phyloP scores from a whole-genome alignment of 148 eudicot genomes.

The Arctostaphylos glauca region DNA sequence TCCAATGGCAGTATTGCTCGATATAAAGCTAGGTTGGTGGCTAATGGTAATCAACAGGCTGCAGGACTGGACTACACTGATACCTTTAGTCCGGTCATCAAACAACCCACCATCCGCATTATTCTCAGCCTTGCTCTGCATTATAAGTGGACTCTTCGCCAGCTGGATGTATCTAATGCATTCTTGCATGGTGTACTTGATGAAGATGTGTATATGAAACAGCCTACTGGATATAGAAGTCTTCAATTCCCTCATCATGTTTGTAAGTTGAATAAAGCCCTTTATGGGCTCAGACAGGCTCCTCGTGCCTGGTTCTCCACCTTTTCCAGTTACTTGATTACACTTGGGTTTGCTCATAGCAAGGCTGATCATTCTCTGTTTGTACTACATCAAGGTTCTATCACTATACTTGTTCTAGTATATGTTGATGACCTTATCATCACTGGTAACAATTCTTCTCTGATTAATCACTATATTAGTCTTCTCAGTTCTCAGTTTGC shows the following conservation, averaged over 20 bases:
- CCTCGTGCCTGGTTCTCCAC: too few species aligned
- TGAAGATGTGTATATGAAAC: background rate
- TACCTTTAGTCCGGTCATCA: background rate
- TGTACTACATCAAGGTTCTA: background rate
- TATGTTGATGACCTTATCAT: background rate
- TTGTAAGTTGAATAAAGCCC: background rate
- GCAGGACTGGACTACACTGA: background rate
- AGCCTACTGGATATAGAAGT: background rate
- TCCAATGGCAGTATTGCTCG: background rate
- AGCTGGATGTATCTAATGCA: background rate
- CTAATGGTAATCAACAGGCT: background rate
- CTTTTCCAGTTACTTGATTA: background rate
- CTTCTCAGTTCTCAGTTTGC: too few species aligned
- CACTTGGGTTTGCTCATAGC: background rate
- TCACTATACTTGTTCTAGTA: background rate
- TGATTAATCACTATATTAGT: too few species aligned
- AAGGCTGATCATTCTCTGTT: background rate
- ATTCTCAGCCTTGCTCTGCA: background rate
- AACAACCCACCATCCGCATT: background rate
- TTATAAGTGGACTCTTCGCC: background rate
- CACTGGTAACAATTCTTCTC: background rate
- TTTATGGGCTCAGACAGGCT: background rate
- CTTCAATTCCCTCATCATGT: background rate
- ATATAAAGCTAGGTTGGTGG: background rate
- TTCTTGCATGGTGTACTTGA: background rate